phyloP scores from a whole-genome alignment of 805 yeast species.

The Saccharomycopsis schoenii region DNA sequence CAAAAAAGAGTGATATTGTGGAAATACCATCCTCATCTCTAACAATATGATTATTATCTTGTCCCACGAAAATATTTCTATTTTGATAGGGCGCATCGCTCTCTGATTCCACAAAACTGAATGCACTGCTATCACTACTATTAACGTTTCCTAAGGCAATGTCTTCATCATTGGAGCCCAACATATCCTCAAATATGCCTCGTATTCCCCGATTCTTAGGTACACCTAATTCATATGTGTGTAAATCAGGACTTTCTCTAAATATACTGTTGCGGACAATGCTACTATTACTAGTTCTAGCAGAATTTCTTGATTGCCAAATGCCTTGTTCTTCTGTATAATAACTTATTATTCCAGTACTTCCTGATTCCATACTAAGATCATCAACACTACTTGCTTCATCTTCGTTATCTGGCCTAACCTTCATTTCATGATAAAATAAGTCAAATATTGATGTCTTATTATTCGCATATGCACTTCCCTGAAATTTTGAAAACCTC shows the following conservation, averaged over 20 bases:
- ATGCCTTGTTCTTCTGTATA: neutral
- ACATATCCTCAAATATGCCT: neutral
- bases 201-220: neutral
- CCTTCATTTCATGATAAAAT: neutral
- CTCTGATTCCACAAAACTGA: neutral
- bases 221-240: neutral
- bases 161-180: neutral
- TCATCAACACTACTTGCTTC: neutral
- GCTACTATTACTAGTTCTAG: neutral
- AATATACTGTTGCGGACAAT: neutral
- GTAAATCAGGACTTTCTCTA: neutral
- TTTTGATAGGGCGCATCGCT: neutral
- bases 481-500: neutral
- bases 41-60: neutral
- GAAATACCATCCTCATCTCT: neutral
- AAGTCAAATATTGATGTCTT: neutral
- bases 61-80: neutral
- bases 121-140: neutral
- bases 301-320: neutral
- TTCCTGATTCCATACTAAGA: neutral
- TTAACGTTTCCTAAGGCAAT: neutral
- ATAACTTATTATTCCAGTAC: neutral
- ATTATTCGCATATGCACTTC: neutral
- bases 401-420: neutral
- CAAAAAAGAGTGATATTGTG: neutral